A percentile compares a stretch with the other conserved stretches of the same genome.
These are phyloP conservation scores for Pyrenochaeta sp. DNA, from an alignment of 2,329 filamentous ascomycete species.

Conservation along the genomic window DNA sequence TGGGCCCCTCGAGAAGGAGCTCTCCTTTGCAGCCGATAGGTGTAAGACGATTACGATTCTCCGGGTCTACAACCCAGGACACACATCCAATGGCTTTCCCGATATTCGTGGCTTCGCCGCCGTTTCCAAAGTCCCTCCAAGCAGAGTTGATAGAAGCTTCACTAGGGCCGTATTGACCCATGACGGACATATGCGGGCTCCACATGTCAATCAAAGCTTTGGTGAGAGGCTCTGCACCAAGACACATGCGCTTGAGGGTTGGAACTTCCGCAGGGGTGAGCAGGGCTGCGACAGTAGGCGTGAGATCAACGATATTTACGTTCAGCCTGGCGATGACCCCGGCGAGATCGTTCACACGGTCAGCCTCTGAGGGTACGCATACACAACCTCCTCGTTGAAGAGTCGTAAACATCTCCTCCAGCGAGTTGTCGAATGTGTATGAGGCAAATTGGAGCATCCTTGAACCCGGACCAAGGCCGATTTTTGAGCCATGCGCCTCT, in stretches of 20 bases:
- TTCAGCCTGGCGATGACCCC: conserved; percentile 48
- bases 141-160: conserved; percentile 46
- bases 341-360: conserved; percentile 61
- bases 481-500: conserved; percentile 38
- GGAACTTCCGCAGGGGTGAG: conserved; percentile 56
- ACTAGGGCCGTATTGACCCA: conserved; percentile 45
- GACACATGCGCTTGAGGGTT: conserved; percentile 53
- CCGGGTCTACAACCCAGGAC: conserved; percentile 45
- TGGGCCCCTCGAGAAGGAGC: conserved; percentile 46
- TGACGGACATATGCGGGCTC: conserved; percentile 30
- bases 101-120: conserved; percentile 45
- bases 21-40: conserved; percentile 47
- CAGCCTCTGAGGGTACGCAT: conserved; percentile 64
- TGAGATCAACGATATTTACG: conserved; percentile 58
- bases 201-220: conserved; percentile 41
- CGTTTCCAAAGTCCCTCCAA: conserved; percentile 40
- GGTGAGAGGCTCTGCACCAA: conserved; percentile 56
- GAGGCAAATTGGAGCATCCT: conserved; percentile 53
- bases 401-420: conserved; percentile 64
- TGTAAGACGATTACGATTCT: conserved; percentile 41
- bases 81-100: conserved; percentile 41
- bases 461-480: conserved; percentile 32
- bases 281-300: conserved; percentile 65
- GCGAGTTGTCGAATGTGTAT: conserved; percentile 65
- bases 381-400: conserved; percentile 61